Evolutionary conservation across 1,284 basidiomycete genomes (phyloP).

Genomic region (Cutaneotrichosporon cyanovorans): DNA sequence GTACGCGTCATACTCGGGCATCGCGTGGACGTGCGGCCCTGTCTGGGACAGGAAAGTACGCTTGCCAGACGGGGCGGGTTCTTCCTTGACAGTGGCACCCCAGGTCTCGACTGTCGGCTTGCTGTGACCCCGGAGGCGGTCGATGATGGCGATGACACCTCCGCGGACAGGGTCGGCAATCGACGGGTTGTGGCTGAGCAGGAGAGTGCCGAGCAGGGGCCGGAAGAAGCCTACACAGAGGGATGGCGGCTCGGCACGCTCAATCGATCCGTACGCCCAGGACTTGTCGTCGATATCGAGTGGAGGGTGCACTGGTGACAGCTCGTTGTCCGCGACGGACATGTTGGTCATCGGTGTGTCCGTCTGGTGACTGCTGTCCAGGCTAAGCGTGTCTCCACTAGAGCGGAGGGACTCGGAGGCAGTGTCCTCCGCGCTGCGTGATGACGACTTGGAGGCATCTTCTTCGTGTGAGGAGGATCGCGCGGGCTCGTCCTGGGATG

Average conservation of each 20-base stretch:
- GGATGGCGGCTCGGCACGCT: slow-evolving; percentile 6
- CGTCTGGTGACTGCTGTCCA: too few relatives aligned
- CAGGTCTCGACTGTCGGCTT: slow-evolving; percentile 32
- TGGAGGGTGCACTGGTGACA: neutral
- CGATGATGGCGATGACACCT: slow-evolving; percentile 70
- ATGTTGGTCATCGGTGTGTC: too few relatives aligned
- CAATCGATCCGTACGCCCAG: neutral
- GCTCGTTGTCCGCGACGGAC: neutral
- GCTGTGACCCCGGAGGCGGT: slow-evolving; percentile 42
- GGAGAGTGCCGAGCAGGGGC: slow-evolving; percentile 77
- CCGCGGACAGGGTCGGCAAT: slow-evolving; percentile 68
- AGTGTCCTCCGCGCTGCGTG: neutral
- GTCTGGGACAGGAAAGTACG: slow-evolving; percentile 38
- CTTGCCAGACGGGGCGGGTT: slow-evolving; percentile 19
- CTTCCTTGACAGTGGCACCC: slow-evolving; percentile 16
- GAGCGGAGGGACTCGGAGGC: neutral
- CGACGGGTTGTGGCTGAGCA: slow-evolving; percentile 68
- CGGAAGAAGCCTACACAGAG: slow-evolving; percentile 83
- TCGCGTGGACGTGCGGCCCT: slow-evolving; percentile 40
- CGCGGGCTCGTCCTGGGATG: too few relatives aligned
- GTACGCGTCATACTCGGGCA: slow-evolving; percentile 50
- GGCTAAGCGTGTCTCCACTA: too few relatives aligned
- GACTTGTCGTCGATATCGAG: slow-evolving; percentile 1
- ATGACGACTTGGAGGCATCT: too few relatives aligned
- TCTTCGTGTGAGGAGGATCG: too few relatives aligned